A percentile compares a stretch with the other conserved stretches of the same genome.
Conservation (phyloP, 2,329 filamentous ascomycete genomes). For the Microdochium nivale region DNA sequence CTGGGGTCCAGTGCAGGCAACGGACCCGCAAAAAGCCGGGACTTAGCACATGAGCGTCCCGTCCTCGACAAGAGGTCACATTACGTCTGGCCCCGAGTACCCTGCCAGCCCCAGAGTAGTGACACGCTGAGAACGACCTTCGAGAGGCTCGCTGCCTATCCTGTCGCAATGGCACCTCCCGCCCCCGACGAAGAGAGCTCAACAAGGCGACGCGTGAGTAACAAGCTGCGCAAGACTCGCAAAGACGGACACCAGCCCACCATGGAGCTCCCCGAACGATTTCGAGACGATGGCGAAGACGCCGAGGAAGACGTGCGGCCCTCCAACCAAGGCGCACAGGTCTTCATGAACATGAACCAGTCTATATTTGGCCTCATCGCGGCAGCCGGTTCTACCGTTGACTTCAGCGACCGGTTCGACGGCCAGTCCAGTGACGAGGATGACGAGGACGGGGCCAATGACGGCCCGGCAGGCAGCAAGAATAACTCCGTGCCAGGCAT, state of each 20-base stretch:
- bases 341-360: conserved; percentile 77
- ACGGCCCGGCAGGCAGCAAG: conserved; percentile 1
- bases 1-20: not conserved
- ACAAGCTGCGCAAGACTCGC: conserved; percentile 36
- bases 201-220: conserved; percentile 27
- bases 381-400: conserved; percentile 72
- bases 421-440: conserved; percentile 76
- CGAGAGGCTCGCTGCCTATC: no score
- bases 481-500: not conserved
- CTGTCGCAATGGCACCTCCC: conserved; percentile 14
- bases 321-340: conserved; percentile 33
- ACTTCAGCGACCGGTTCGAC: conserved; percentile 76
- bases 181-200: conserved; percentile 21
- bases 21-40: not conserved
- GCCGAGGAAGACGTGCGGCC: conserved; percentile 39
- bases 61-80: not conserved
- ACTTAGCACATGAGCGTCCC: not conserved
- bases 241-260: conserved; percentile 28
- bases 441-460: conserved; percentile 40
- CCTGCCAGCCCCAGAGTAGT: not conserved
- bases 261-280: conserved; percentile 44
- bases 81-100: not conserved
- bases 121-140: not conserved
- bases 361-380: conserved; percentile 91
- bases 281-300: conserved; percentile 39